Base-by-base conservation (phyloP, 192 early-diverging fungal genomes). In the Glomus cerebriforme region DNA sequence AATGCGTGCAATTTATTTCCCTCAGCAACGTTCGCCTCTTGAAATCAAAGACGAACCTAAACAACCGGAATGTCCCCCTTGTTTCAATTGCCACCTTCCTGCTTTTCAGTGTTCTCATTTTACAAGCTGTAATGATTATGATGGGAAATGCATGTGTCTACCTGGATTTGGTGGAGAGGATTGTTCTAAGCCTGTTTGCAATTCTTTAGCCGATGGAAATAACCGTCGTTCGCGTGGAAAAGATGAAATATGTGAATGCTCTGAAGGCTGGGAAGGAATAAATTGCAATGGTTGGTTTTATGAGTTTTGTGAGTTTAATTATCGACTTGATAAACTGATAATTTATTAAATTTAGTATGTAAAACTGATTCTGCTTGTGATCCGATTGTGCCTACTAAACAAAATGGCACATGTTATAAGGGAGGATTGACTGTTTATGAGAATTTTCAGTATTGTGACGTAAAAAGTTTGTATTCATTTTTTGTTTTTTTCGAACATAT, bases 241-340 rank as follows among this genome's bases (percentile, higher is more conserved):
- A 37, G 84, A 83, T 43, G 80, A 88, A 29, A 79, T 88, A 4
- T 96, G 95, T 76, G 85, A 91, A 43, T 98, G 96, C 79, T 83
- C 90, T 35, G 91, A 93, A 26, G 95, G 95, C 22, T 98, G 96
- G 96, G 91, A 89, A 54, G 96, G 96, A 59, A 94, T 95, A 81
- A 98, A 98, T 81, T 98, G 96, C 88, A 98, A 98, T 84, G 89
- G 91, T 92, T 82, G 43, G 71, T 77, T 19, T 15, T 26, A 26
- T 32, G 27, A 15, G 39, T 5, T 73, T 24, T 32, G 5, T 31
- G 7, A 35, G 19, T 35, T 39, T 7, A 37, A 35, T n/a, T 32
- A 58, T 73, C 13, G 59, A 37, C 29, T 58, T 34, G 74, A 26
- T 22, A 68, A 43, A 19, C 9, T 73, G 17, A 19, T 49, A 17